phyloP scores from a whole-genome alignment of 2,329 filamentous ascomycete species.

The Didymosphaeria variabile region DNA sequence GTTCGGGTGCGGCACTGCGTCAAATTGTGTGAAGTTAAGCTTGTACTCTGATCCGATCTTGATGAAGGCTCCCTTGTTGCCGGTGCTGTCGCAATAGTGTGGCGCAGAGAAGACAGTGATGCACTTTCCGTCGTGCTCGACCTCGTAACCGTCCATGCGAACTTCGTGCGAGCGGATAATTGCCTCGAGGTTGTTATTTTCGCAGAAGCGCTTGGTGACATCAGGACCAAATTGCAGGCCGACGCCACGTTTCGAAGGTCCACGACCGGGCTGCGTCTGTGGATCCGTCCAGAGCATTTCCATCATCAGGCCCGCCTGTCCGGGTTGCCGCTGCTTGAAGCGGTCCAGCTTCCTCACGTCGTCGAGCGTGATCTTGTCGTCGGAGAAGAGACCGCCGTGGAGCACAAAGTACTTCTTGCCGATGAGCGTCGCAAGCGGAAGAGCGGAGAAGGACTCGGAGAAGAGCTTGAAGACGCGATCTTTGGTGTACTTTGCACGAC shows the following conservation, averaged over 20 bases:
- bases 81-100: conserved; percentile 96
- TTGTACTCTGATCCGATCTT: conserved; percentile 93
- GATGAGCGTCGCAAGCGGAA: conserved; percentile 90
- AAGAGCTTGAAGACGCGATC: conserved; percentile 90
- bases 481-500: conserved; percentile 97
- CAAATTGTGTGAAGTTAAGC: conserved; percentile 90
- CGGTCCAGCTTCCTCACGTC: conserved; percentile 93
- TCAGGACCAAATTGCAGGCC: conserved; percentile 97
- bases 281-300: conserved; percentile 99
- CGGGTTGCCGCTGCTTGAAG: conserved; percentile 90
- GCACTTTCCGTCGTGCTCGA: conserved; percentile 93
- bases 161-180: conserved; percentile 98
- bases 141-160: conserved; percentile 98
- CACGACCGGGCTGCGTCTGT: conserved; percentile 82
- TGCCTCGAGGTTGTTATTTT: conserved; percentile 92
- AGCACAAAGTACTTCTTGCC: conserved; percentile 91
- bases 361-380: conserved; percentile 89
- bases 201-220: conserved; percentile 94
- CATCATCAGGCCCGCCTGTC: conserved; percentile 97
- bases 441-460: conserved; percentile 95
- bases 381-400: conserved; percentile 94
- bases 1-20: conserved; percentile 94
- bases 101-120: conserved; percentile 99
- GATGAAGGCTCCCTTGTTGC: conserved; percentile 98
- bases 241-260: conserved; percentile 95